Percentiles rank a stretch among this genome's conserved stretches.
Evolutionary conservation across 2,329 filamentous ascomycete genomes (phyloP).

Genomic region (Colletotrichum sp.): DNA sequence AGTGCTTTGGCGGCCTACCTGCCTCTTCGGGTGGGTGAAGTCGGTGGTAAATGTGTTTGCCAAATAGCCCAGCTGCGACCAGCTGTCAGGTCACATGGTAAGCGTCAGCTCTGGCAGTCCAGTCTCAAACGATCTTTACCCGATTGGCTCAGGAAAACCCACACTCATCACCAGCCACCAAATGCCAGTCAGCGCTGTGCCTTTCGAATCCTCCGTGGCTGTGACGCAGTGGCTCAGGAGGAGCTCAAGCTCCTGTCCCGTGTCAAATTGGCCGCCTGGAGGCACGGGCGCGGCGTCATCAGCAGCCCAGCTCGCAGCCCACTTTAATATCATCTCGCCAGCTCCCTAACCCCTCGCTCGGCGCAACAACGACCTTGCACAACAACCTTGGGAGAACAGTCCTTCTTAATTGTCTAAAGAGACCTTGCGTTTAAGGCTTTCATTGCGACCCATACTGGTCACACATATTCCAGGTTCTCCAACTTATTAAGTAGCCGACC

Average conservation of each 20-base stretch:
- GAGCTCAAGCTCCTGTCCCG: not conserved
- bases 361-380: constrained; percentile 8
- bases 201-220: not conserved
- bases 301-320: constrained; percentile 17
- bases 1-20: not conserved
- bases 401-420: not conserved
- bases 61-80: not conserved
- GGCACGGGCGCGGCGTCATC: constrained; percentile 24
- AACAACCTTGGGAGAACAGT: constrained; percentile 14
- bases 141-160: not conserved
- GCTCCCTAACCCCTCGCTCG: constrained; percentile 19
- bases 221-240: constrained; percentile 12
- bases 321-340: constrained; percentile 23
- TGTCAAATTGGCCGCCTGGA: not conserved
- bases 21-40: not conserved
- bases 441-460: not conserved
- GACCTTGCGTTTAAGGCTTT: not conserved
- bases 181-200: not conserved
- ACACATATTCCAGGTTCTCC: not conserved
- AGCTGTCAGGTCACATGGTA: not conserved
- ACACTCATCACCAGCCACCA: not conserved
- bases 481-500: not conserved
- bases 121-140: not conserved
- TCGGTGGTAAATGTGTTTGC: not conserved
- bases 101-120: not conserved